These are phyloP conservation scores for Ceratopteris richardii DNA, from an alignment of 75 land plant genomes.

Conservation along the genomic window DNA sequence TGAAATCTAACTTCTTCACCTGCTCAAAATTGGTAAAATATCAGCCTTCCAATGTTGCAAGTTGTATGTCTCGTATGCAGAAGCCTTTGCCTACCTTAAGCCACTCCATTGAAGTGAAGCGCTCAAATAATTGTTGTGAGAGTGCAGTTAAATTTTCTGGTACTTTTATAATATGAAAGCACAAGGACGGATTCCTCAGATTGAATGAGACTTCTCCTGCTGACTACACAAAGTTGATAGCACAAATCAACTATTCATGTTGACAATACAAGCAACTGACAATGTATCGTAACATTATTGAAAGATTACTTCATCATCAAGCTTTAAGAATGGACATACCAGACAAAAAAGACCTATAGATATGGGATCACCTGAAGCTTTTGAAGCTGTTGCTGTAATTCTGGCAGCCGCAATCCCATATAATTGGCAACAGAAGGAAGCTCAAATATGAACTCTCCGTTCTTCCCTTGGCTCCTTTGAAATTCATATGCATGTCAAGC, in stretches of 20 bases:
- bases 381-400: slow-evolving; percentile 54
- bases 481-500: not conserved
- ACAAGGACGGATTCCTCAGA: slow-evolving; percentile 69
- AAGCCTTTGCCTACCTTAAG: slow-evolving; percentile 45
- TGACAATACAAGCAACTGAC: too few relatives aligned
- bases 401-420: slow-evolving; percentile 24
- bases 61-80: not conserved
- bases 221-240: slow-evolving; percentile 22
- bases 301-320: too few relatives aligned
- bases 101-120: slow-evolving; percentile 56
- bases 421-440: slow-evolving; percentile 65
- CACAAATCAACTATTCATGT: too few relatives aligned
- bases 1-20: slow-evolving; percentile 76
- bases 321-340: too few relatives aligned
- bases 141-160: slow-evolving; percentile 69
- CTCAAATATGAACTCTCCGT: slow-evolving; percentile 73
- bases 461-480: slow-evolving; percentile 55
- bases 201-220: slow-evolving; percentile 82
- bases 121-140: slow-evolving; percentile 40
- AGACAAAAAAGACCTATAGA: too few relatives aligned
- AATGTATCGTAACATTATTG: too few relatives aligned
- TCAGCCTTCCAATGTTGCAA: not conserved
- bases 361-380: slow-evolving; percentile 54
- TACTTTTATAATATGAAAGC: slow-evolving; percentile 42
- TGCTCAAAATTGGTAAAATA: slow-evolving; percentile 2